These are phyloP conservation scores for Coemansia sp. DNA, from an alignment of 192 early-diverging fungal species.

Conservation along the genomic window DNA sequence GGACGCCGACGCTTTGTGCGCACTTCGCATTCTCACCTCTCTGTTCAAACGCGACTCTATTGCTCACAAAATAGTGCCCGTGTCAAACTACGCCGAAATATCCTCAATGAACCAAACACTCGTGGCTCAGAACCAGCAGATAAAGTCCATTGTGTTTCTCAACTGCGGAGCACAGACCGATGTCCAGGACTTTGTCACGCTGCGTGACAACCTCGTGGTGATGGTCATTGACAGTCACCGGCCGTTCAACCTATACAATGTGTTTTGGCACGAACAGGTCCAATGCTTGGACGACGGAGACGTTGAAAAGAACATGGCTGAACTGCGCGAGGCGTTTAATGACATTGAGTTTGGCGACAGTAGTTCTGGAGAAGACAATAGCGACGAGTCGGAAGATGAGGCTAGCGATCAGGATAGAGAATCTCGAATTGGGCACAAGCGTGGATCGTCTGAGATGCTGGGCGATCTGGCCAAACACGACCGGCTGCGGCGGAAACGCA, in stretches of 20 bases:
- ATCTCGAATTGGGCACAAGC: slow-evolving; percentile 6
- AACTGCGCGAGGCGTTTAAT: slow-evolving; percentile 69
- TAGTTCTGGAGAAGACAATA: slow-evolving; percentile 12
- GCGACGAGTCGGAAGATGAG: slow-evolving; percentile 9
- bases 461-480: background rate
- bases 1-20: slow-evolving; percentile 84
- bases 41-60: slow-evolving; percentile 81
- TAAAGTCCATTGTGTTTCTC: slow-evolving; percentile 75
- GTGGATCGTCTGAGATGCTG: slow-evolving; percentile 14
- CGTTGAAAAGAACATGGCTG: slow-evolving; percentile 64
- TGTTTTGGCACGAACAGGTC: slow-evolving; percentile 75
- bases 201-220: slow-evolving; percentile 63
- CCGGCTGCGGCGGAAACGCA: slow-evolving; percentile 10
- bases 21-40: slow-evolving; percentile 70
- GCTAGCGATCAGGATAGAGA: slow-evolving; percentile 3
- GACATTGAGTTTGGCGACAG: slow-evolving; percentile 38
- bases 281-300: slow-evolving; percentile 87
- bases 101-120: slow-evolving; percentile 55
- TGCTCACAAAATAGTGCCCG: slow-evolving; percentile 78
- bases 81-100: slow-evolving; percentile 66
- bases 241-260: slow-evolving; percentile 81
- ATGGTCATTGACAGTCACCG: slow-evolving; percentile 87
- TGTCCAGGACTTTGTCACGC: slow-evolving; percentile 60
- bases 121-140: slow-evolving; percentile 56
- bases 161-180: slow-evolving; percentile 87